These are phyloP conservation scores for Aspergillus caelatus DNA, from an alignment of 2,329 filamentous ascomycete genomes.

Conservation along the genomic window DNA sequence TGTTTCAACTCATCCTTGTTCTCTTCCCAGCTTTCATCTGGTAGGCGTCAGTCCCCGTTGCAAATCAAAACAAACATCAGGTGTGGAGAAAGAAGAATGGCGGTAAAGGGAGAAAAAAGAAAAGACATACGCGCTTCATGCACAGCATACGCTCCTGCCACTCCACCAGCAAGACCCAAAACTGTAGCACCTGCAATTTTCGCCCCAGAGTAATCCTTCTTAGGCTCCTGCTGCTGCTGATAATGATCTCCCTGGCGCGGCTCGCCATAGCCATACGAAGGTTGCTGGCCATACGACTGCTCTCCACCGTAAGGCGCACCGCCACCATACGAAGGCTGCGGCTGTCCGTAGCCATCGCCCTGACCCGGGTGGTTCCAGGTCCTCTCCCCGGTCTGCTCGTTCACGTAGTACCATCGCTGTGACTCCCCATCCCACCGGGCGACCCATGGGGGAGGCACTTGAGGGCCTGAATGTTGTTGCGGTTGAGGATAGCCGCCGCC, in stretches of 20 bases:
- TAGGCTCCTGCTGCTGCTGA: slow-evolving; percentile 15
- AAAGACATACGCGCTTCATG: slow-evolving; percentile 42
- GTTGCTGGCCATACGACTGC: slow-evolving; percentile 4
- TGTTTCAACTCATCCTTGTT: slow-evolving; percentile 37
- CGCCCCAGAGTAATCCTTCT: slow-evolving; percentile 33
- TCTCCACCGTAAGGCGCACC: slow-evolving; percentile 23
- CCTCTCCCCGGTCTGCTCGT: slow-evolving; percentile 50
- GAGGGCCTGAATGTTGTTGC: background rate
- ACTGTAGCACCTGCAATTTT: slow-evolving; percentile 46
- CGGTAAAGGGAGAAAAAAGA: slow-evolving; percentile 4
- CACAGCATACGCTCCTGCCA: slow-evolving; percentile 50
- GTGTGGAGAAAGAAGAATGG: background rate
- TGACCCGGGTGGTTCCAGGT: slow-evolving; percentile 42
- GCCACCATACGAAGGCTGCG: slow-evolving; percentile 19
- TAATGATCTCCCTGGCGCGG: slow-evolving; percentile 10
- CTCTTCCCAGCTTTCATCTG: slow-evolving; percentile 39
- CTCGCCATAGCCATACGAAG: slow-evolving; percentile 7
- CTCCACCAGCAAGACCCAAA: slow-evolving; percentile 47
- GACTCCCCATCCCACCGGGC: slow-evolving; percentile 48
- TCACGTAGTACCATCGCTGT: slow-evolving; percentile 50
- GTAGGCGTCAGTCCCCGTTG: background rate
- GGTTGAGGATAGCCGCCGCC: slow-evolving; percentile 1
- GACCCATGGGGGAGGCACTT: slow-evolving; percentile 40
- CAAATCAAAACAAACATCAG: background rate
- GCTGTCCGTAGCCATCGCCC: slow-evolving; percentile 3